Evolutionary conservation across 1,284 basidiomycete species (phyloP), one percentile per base, ranked within the genome.

Genomic region (Moesziomyces globuligerus): DNA sequence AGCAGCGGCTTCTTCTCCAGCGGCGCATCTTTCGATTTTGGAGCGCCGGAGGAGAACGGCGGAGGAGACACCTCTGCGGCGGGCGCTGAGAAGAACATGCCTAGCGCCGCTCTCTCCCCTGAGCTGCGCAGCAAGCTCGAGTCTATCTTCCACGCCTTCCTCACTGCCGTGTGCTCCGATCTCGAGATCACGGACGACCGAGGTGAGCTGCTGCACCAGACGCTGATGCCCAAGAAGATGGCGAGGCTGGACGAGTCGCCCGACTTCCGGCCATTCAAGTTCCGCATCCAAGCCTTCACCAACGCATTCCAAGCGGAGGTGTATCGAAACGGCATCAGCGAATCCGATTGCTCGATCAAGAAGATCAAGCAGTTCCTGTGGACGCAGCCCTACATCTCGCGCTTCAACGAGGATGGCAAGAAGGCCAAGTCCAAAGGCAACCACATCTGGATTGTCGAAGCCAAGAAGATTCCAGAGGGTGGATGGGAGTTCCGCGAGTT

Each of bases 351-450:
- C 76, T 85, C 85, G n/a, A 81, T 83, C 75, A 85, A 86, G 66
- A 76, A 74, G 65, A 90, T 98, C 83, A 92, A 95, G 75, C 92
- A 93, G 80, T 99, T 96, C 85, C 88, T 99, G 44, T 99, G 96
- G 96, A 85, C 90, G 86, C 86, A 87, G 72, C 90, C 91, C 23
- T 91, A 91, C 80, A 98, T 99, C 80, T 91, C 94, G 42, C 91
- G 96, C 25, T 98, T 95, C 87, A 98, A 98, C 83, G 94, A 98
- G 79, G 96, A 98, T 83, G 96, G 80, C 45, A 97, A 97, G 84
- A 99, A 99, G 85, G 92, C 94, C 29, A 99, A 99, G 85, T 95
- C 93, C 50, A 98, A 98, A 86, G 96, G 96, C 49, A 98, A 98
- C 83, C 95, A 98, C 81, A 96, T 98, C 72, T 99, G 96, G 96